A percentile compares a stretch with the other conserved stretches of the same genome.
Evolutionary conservation across 75 land plant species (phyloP).

Genomic region (Cupressus sempervirens): DNA sequence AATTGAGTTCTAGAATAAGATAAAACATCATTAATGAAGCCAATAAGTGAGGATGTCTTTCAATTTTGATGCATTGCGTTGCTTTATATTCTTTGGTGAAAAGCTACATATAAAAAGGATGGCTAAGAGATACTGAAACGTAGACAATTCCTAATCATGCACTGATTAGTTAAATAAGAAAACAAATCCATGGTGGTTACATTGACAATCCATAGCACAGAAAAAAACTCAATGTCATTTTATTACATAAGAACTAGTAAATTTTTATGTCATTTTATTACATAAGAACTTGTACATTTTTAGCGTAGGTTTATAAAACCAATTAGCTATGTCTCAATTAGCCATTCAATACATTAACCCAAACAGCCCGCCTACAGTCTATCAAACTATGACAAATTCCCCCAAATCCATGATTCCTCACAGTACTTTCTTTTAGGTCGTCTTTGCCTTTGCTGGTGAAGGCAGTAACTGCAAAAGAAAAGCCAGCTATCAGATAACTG

Average conservation of each 20-base stretch:
- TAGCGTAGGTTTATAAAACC: background rate
- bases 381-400: background rate
- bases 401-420: background rate
- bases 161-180: background rate
- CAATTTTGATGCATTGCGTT: background rate
- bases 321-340: background rate
- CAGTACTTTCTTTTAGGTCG: constrained; percentile 2
- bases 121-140: background rate
- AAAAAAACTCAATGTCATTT: background rate
- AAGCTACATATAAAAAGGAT: background rate
- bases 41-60: background rate
- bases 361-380: background rate
- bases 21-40: background rate
- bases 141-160: background rate
- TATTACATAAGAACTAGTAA: background rate
- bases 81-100: background rate
- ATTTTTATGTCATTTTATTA: background rate
- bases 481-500: background rate
- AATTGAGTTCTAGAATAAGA: background rate
- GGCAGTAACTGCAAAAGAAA: constrained; percentile 28
- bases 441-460: constrained; percentile 21
- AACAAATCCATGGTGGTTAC: background rate
- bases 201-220: background rate
- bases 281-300: background rate
- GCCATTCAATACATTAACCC: background rate